Conservation (phyloP, 345 rosid genomes). For the Psidium guajava region DNA sequence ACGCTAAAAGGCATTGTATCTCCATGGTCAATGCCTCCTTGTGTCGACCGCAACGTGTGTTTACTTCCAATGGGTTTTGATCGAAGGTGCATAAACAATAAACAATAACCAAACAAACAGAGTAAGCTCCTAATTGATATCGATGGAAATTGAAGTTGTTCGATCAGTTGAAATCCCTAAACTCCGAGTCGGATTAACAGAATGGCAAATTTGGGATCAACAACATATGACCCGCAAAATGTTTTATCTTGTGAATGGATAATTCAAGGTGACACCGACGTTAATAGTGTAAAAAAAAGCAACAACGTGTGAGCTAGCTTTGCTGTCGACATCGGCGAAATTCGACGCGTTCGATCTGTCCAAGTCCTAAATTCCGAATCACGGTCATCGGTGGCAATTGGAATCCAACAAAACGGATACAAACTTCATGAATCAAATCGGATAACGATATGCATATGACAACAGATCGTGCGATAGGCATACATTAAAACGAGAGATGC, state of each 20-base stretch:
- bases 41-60: background rate
- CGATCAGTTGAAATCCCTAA: background rate
- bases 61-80: background rate
- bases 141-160: background rate
- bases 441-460: background rate
- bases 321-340: rapidly evolving
- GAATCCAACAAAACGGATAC: background rate
- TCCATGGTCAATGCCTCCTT: background rate
- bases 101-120: background rate
- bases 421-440: background rate
- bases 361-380: background rate
- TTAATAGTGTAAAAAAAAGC: rapidly evolving
- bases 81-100: background rate
- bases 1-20: background rate
- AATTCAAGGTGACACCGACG: rapidly evolving
- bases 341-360: rapidly evolving
- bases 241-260: background rate
- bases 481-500: background rate
- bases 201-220: background rate
- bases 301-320: background rate
- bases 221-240: background rate
- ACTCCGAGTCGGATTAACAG: background rate
- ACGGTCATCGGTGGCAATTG: background rate
- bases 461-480: background rate
- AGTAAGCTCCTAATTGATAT: background rate